Evolutionary conservation across 805 yeast genomes (phyloP), one percentile per base, ranked within the genome.

Genomic region (Myxozyma lipomycoides): DNA sequence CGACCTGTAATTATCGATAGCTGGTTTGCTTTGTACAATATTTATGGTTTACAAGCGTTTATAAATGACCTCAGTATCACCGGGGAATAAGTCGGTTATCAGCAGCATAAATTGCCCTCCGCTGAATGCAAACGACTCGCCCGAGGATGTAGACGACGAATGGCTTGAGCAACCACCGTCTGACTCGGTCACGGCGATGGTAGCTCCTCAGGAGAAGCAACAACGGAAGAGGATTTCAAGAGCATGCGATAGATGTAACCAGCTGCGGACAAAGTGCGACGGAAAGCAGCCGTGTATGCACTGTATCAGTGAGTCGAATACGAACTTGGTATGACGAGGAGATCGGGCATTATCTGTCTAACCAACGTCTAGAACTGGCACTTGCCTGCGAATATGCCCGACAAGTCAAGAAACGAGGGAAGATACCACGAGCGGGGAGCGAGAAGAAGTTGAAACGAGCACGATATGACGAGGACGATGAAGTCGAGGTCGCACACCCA

Each of bases 191-290:
- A n/a, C n/a, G n/a, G n/a, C n/a, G n/a, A n/a, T n/a, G n/a, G n/a
- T n/a, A n/a, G n/a, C n/a, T n/a, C n/a, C n/a, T n/a, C 32, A 28
- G 32, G 12, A 12, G 12, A 7, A 28, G 32, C 32, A 28, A 9
- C 12, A 28, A 9, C 46, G 56, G 17, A 26, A 41, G 23, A 35
- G 56, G 28, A 45, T 52, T 21, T 48, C 44, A 21, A 34, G 76
- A 44, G 79, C 79, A 1, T 76, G 79, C 60, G 80, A 76, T 55
- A 62, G 67, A 7, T 76, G 79, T 60, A 74, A 74, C 55, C 68
- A 68, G 40, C 70, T 71, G 41, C 64, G 79, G 49, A 73, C 77
- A 1, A 74, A 73, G 52, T 76, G 80, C 60, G 75, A 75, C 48
- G 80, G 80, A 2, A 65, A 62, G 19, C 56, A 57, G 1, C 80